phyloP scores from a whole-genome alignment of 2,329 filamentous ascomycete species.

The Arthroderma uncinatum region DNA sequence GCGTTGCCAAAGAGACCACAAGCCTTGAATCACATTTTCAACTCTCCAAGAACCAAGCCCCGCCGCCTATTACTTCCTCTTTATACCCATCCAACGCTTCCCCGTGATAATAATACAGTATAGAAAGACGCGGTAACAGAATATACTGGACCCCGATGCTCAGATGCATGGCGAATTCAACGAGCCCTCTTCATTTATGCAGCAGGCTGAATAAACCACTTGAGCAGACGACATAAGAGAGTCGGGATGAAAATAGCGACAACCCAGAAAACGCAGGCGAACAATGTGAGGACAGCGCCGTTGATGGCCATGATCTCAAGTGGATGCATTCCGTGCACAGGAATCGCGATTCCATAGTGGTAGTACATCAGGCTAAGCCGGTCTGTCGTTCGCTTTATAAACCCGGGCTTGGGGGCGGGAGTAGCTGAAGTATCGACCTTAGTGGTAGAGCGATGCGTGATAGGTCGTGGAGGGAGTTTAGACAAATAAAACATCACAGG shows the following conservation, averaged over 20 bases:
- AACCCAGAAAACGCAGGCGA: neutral
- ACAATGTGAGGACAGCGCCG: neutral
- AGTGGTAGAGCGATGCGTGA: neutral
- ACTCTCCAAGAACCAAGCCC: neutral
- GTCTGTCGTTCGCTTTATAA: neutral
- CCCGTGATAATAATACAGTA: too few relatives aligned
- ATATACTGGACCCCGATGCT: neutral
- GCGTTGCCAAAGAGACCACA: neutral
- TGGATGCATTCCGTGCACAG: constrained; percentile 1
- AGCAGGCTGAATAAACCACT: neutral
- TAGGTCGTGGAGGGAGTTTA: neutral
- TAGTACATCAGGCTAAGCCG: neutral
- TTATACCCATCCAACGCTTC: neutral
- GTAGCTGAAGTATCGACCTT: neutral
- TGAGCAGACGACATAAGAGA: neutral
- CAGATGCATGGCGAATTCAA: neutral
- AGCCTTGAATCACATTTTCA: neutral
- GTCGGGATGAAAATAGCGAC: neutral
- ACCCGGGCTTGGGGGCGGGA: neutral
- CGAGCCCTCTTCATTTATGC: neutral
- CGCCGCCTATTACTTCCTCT: neutral
- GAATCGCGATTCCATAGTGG: constrained; percentile 2
- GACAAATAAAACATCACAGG: neutral
- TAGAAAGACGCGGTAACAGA: too few relatives aligned
- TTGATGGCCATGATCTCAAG: neutral